Conservation (phyloP, 176 grass and related monocot species). For the Rhynchospora breviuscula region DNA sequence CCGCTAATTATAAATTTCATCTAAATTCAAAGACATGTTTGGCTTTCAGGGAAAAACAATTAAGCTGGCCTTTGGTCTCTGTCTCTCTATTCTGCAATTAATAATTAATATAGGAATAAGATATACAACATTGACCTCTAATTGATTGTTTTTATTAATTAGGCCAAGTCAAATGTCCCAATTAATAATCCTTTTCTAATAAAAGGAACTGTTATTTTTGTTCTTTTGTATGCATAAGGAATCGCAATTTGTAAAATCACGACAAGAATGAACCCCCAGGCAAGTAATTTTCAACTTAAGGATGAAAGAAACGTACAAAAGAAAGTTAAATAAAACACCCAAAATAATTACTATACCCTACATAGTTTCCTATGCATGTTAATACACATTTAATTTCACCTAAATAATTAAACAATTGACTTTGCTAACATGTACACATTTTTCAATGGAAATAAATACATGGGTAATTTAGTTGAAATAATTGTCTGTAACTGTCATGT, state of each 20-base stretch:
- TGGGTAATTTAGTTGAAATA: neutral
- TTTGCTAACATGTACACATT: neutral
- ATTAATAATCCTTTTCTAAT: neutral
- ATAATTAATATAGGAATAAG: too few species aligned
- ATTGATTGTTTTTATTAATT: neutral
- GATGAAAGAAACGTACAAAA: neutral
- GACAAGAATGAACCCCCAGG: neutral
- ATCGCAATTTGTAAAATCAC: neutral
- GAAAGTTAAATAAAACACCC: neutral
- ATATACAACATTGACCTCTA: neutral
- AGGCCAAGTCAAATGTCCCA: neutral
- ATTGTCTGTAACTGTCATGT: neutral
- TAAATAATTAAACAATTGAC: neutral
- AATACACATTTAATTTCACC: neutral
- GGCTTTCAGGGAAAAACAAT: slow-evolving; percentile 3
- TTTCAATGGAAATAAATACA: neutral
- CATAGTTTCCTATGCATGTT: neutral
- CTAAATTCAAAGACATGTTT: neutral
- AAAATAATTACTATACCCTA: neutral
- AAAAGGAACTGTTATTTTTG: neutral
- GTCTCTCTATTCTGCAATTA: neutral
- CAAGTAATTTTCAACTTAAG: neutral
- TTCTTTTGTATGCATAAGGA: neutral
- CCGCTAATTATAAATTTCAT: too few species aligned
- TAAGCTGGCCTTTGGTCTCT: neutral